Conservation (phyloP, 176 grass and related monocot genomes). For the Cenchrus americanus region DNA sequence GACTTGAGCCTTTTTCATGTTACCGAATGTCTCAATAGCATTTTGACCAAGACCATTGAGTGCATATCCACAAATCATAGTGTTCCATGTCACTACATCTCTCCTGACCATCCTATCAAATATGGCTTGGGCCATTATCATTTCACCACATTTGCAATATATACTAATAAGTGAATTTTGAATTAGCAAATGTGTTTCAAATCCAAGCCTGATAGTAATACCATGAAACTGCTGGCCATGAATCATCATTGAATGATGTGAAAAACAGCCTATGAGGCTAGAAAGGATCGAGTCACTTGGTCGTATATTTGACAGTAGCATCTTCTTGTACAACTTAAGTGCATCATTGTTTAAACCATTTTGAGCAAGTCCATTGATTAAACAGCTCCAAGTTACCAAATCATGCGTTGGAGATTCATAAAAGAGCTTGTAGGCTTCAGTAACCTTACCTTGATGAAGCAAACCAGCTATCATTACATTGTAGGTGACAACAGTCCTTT, state of each 20-base stretch:
- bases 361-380: conserved; percentile 58
- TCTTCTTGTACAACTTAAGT: conserved; percentile 54
- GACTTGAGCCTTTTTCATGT: conserved; percentile 51
- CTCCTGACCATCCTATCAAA: conserved; percentile 53
- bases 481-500: conserved; percentile 54
- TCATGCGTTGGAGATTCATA: conserved; percentile 54
- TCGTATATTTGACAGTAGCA: conserved; percentile 52
- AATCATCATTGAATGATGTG: conserved; percentile 53
- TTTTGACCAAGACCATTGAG: conserved; percentile 56
- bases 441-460: conserved; percentile 56
- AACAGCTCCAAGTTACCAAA: conserved; percentile 58
- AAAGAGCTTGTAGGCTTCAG: conserved; percentile 71
- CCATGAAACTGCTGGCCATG: conserved; percentile 65
- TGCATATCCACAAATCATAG: conserved; percentile 74
- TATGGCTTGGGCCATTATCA: conserved; percentile 42
- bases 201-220: conserved; percentile 51
- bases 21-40: conserved; percentile 53
- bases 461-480: conserved; percentile 76
- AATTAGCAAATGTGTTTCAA: conserved; percentile 49
- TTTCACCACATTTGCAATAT: conserved; percentile 73
- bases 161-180: conserved; percentile 70
- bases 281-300: conserved; percentile 60
- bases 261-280: conserved; percentile 60
- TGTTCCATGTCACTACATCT: conserved; percentile 81
- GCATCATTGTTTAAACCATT: conserved; percentile 59